A percentile compares a stretch with the other conserved stretches of the same genome.
Conservation (phyloP, 225 moss, liverwort and hornwort genomes). For the Bryum argenteum region DNA sequence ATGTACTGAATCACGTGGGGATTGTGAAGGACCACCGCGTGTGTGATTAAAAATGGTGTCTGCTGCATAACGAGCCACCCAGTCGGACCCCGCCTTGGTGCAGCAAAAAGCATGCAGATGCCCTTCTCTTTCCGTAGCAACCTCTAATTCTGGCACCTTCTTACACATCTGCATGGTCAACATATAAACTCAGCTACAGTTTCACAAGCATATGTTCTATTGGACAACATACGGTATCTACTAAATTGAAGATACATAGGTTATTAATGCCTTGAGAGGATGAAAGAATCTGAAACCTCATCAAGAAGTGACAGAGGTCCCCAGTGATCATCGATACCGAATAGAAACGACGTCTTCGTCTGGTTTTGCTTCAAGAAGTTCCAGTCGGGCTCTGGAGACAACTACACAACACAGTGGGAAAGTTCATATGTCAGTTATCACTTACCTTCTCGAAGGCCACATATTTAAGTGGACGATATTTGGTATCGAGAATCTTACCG, state of each 20-base stretch:
- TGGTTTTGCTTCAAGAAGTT: constrained; percentile 41
- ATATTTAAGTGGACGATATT: background rate
- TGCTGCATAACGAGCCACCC: constrained; percentile 44
- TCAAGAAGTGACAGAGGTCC: constrained; percentile 62
- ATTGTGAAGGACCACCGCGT: constrained; percentile 9
- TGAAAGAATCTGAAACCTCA: constrained; percentile 25
- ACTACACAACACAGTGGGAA: constrained; percentile 32
- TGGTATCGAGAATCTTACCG: constrained; percentile 36
- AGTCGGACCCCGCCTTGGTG: constrained; percentile 51
- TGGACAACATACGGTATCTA: too few relatives aligned
- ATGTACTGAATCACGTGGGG: background rate
- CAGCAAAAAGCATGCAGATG: constrained; percentile 59
- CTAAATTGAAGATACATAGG: too few relatives aligned
- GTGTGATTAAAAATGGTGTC: constrained; percentile 39
- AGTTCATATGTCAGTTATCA: background rate
- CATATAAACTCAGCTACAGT: too few relatives aligned
- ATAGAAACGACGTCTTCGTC: constrained; percentile 43
- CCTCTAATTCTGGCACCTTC: constrained; percentile 38
- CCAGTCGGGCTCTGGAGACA: constrained; percentile 53
- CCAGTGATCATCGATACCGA: constrained; percentile 65
- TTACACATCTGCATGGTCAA: constrained; percentile 38
- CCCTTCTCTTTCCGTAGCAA: constrained; percentile 55
- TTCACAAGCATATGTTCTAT: too few relatives aligned
- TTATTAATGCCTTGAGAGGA: too few relatives aligned
- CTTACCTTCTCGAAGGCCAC: background rate